These are phyloP conservation scores for Microcyclosporella mali DNA, from an alignment of 2,329 filamentous ascomycete genomes.

Conservation along the genomic window DNA sequence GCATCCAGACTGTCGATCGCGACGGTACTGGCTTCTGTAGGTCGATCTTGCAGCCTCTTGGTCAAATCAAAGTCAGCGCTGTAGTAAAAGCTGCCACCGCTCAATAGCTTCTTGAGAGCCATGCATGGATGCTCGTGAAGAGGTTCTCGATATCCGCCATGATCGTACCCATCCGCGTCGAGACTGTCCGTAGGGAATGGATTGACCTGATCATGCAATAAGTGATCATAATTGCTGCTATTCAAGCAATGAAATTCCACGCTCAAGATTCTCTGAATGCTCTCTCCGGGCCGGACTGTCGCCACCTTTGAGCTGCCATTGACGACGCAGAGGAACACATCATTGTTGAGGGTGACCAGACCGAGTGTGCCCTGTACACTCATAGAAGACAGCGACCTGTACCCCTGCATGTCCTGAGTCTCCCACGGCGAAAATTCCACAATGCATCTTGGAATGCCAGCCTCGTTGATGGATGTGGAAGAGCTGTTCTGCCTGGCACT, in stretches of 20 bases:
- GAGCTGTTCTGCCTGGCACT: constrained; percentile 51
- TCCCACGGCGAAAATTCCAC: constrained; percentile 72
- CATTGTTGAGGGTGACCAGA: constrained; percentile 72
- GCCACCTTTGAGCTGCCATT: constrained; percentile 73
- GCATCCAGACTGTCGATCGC: constrained; percentile 91
- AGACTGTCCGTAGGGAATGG: constrained; percentile 50
- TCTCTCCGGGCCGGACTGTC: constrained; percentile 78
- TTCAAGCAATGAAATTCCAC: constrained; percentile 93
- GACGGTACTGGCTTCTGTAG: constrained; percentile 54
- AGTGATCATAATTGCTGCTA: constrained; percentile 75
- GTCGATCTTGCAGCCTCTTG: constrained; percentile 81
- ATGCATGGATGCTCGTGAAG: constrained; percentile 80
- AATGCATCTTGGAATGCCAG: constrained; percentile 61
- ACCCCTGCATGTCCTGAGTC: constrained; percentile 64
- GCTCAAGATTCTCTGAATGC: constrained; percentile 74
- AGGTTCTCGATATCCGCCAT: constrained; percentile 58
- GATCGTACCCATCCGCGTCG: constrained; percentile 49
- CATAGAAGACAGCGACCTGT: constrained; percentile 65
- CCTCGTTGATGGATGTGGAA: constrained; percentile 29
- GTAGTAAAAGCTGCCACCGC: constrained; percentile 95
- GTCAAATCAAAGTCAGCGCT: constrained; percentile 98
- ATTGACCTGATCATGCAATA: constrained; percentile 54
- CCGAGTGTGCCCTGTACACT: constrained; percentile 81
- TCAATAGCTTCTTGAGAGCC: constrained; percentile 83
- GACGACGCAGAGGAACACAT: constrained; percentile 88